phyloP scores from a whole-genome alignment of 345 rosid genomes.

The Eucalyptus guilfoylei region DNA sequence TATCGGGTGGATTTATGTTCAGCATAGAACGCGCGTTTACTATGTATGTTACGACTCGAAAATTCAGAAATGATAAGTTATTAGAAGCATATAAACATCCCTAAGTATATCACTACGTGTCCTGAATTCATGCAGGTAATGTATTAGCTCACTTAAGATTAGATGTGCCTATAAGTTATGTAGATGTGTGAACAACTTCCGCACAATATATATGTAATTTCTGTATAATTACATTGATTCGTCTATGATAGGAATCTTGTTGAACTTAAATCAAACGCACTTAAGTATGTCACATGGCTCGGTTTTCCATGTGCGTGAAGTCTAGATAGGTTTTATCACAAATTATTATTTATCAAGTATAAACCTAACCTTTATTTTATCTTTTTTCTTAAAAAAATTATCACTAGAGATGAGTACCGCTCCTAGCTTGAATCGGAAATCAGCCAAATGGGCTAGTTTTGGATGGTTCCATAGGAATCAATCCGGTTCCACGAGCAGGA shows the following conservation, averaged over 20 bases:
- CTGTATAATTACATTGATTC: background rate
- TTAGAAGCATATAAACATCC: background rate
- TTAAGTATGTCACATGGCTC: background rate
- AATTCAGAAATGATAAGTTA: background rate
- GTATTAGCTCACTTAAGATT: background rate
- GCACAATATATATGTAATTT: background rate
- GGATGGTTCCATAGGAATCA: accelerated
- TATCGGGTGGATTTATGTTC: background rate
- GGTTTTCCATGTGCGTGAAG: background rate
- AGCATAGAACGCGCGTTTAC: background rate
- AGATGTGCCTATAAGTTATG: background rate
- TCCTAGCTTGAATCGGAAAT: background rate
- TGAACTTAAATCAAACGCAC: background rate
- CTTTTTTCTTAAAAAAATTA: background rate
- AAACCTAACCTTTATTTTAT: background rate
- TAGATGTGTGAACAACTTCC: background rate
- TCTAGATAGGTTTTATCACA: background rate
- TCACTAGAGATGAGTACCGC: accelerated
- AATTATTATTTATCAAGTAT: background rate
- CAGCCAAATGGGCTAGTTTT: accelerated
- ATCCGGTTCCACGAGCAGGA: accelerated
- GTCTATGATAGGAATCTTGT: background rate
- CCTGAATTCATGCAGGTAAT: background rate
- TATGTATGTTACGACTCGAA: background rate
- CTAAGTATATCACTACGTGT: background rate